phyloP scores from a whole-genome alignment of 306 rosid species.

The Vicia faba region DNA sequence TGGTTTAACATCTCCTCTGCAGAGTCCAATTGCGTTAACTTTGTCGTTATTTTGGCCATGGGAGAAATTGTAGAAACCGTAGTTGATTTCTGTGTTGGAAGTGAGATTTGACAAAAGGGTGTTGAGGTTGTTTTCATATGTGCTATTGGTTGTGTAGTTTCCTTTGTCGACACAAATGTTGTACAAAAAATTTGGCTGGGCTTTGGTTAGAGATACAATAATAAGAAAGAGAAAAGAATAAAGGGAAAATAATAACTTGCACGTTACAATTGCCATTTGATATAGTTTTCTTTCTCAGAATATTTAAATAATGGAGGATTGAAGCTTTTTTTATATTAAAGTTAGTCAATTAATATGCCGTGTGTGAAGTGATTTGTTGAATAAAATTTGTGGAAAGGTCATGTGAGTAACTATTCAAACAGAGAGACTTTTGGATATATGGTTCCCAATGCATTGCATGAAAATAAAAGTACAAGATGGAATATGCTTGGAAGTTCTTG shows the following conservation, averaged over 20 bases:
- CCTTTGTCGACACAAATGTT: not conserved
- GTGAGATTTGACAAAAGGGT: not conserved
- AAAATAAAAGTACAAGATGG: no score
- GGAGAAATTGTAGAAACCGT: not conserved
- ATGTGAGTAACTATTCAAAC: no score
- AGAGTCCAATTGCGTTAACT: not conserved
- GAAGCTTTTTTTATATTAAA: not conserved
- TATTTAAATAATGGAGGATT: not conserved
- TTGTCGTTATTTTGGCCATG: not conserved
- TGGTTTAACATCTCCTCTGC: slow-evolving; percentile 25
- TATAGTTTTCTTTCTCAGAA: not conserved
- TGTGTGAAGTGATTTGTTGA: no score
- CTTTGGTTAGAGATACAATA: not conserved
- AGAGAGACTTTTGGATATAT: no score
- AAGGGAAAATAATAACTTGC: not conserved
- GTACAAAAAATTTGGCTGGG: not conserved
- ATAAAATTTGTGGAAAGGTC: no score
- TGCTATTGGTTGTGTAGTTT: slow-evolving; percentile 3
- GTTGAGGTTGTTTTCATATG: not conserved
- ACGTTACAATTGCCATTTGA: not conserved
- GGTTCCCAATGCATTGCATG: no score
- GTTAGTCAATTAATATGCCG: no score
- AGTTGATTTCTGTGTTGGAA: not conserved
- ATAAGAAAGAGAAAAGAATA: not conserved
- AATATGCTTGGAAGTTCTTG: no score